Conservation (phyloP, 2,329 filamentous ascomycete species). For the Pseudogymnoascus sp. region DNA sequence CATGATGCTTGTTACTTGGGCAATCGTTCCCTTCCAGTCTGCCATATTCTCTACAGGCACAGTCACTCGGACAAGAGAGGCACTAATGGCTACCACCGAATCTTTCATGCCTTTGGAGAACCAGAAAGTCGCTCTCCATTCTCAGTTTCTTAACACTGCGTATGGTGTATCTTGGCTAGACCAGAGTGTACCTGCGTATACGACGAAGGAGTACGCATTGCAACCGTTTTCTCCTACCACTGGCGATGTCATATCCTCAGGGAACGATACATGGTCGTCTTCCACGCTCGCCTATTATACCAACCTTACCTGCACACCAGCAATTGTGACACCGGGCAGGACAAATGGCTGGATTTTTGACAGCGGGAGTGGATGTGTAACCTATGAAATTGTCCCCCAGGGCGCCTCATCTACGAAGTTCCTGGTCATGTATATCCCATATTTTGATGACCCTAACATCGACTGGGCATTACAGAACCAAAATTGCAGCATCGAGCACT, state of each 20-base stretch:
- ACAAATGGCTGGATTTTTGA: slow-evolving; percentile 23
- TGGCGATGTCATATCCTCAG: neutral
- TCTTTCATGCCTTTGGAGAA: slow-evolving; percentile 23
- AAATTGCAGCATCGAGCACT: slow-evolving; percentile 27
- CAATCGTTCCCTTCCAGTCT: slow-evolving; percentile 47
- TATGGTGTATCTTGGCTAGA: slow-evolving; percentile 42
- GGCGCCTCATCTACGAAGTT: neutral
- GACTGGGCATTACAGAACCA: slow-evolving; percentile 29
- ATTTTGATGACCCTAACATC: slow-evolving; percentile 28
- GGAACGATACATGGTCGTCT: slow-evolving; percentile 17
- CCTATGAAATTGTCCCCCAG: slow-evolving; percentile 16
- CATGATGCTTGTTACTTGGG: slow-evolving; percentile 47
- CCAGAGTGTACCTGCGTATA: slow-evolving; percentile 39
- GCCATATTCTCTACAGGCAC: slow-evolving; percentile 42
- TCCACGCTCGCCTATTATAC: slow-evolving; percentile 31
- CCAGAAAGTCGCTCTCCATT: slow-evolving; percentile 29
- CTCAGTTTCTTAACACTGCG: slow-evolving; percentile 35
- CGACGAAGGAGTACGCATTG: slow-evolving; percentile 35
- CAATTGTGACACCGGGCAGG: slow-evolving; percentile 15
- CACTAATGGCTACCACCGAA: slow-evolving; percentile 20
- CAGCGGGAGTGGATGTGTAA: slow-evolving; percentile 35
- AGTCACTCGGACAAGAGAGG: slow-evolving; percentile 20
- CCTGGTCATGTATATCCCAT: slow-evolving; percentile 20
- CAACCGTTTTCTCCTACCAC: slow-evolving; percentile 34
- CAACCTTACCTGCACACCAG: slow-evolving; percentile 33